These are phyloP conservation scores for Hymenoscyphus albidus DNA, from an alignment of 2,329 filamentous ascomycete species.

Conservation along the genomic window DNA sequence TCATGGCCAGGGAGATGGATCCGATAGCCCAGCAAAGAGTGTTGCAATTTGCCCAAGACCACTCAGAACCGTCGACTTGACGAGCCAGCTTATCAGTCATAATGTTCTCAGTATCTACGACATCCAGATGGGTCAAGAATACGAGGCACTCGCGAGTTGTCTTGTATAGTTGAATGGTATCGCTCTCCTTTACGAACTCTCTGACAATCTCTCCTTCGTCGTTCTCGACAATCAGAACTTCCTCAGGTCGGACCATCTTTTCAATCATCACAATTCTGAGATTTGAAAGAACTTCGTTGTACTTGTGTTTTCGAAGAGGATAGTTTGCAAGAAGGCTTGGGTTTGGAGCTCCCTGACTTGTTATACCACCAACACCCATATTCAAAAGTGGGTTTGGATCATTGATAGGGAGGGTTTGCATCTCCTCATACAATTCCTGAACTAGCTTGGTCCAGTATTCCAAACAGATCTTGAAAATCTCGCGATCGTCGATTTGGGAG, in stretches of 20 bases:
- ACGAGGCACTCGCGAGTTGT: constrained; percentile 96
- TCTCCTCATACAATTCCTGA: constrained; percentile 96
- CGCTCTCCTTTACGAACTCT: constrained; percentile 98
- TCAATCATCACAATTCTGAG: constrained; percentile 98
- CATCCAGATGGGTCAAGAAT: constrained; percentile 94
- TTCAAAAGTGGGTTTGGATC: constrained; percentile 87
- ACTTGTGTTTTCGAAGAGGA: constrained; percentile 96
- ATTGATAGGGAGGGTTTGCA: constrained; percentile 91
- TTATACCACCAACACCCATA: constrained; percentile 66
- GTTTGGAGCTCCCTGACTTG: constrained; percentile 80
- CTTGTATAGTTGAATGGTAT: constrained; percentile 99
- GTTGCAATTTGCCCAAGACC: constrained; percentile 99
- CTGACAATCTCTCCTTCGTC: constrained; percentile 98
- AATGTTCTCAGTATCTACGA: constrained; percentile 95
- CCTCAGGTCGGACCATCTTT: constrained; percentile 98
- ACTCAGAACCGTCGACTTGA: constrained; percentile 92
- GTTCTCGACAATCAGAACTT: constrained; percentile 98
- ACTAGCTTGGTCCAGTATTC: constrained; percentile 99
- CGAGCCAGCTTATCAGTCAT: constrained; percentile 98
- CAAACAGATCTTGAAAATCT: constrained; percentile 98
- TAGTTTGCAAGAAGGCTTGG: constrained; percentile 83
- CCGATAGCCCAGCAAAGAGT: constrained; percentile 99
- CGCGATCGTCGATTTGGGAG: constrained; percentile 96
- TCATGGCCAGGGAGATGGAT: constrained; percentile 98
- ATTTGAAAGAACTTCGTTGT: constrained; percentile 89